These are phyloP conservation scores for Termitomyces sp. DNA, from an alignment of 1,284 basidiomycete species.

Conservation along the genomic window DNA sequence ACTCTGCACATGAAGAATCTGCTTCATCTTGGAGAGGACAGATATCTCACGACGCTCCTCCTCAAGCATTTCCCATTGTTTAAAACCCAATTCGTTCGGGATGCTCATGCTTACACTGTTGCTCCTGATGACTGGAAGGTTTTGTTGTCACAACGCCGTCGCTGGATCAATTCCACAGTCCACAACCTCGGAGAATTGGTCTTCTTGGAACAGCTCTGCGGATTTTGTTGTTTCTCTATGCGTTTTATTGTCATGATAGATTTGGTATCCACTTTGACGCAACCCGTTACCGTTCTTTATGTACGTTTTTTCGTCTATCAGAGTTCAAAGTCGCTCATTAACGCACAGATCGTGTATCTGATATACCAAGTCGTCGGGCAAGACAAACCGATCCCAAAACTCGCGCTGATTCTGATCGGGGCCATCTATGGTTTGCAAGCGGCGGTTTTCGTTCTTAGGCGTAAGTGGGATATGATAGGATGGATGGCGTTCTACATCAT, in stretches of 20 bases:
- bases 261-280: constrained; percentile 80
- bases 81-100: constrained; percentile 94
- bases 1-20: constrained; percentile 98
- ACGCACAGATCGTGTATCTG: constrained; percentile 74
- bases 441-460: constrained; percentile 78
- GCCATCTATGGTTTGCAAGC: constrained; percentile 93
- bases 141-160: constrained; percentile 92
- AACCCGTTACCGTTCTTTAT: constrained; percentile 92
- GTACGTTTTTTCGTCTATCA: constrained; percentile 44
- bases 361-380: constrained; percentile 70
- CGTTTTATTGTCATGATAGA: constrained; percentile 97
- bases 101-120: constrained; percentile 89
- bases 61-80: constrained; percentile 90
- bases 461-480: constrained; percentile 94
- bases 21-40: constrained; percentile 96
- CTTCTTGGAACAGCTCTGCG: constrained; percentile 90
- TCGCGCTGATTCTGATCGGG: constrained; percentile 88
- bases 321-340: constrained; percentile 1
- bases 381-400: constrained; percentile 61
- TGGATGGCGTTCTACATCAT: constrained; percentile 98
- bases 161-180: constrained; percentile 99
- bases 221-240: constrained; percentile 99
- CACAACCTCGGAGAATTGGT: constrained; percentile 95
- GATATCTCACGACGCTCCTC: constrained; percentile 92
- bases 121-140: constrained; percentile 94